phyloP scores from a whole-genome alignment of 257 asterid genomes.

The Anisodus acutangulus region DNA sequence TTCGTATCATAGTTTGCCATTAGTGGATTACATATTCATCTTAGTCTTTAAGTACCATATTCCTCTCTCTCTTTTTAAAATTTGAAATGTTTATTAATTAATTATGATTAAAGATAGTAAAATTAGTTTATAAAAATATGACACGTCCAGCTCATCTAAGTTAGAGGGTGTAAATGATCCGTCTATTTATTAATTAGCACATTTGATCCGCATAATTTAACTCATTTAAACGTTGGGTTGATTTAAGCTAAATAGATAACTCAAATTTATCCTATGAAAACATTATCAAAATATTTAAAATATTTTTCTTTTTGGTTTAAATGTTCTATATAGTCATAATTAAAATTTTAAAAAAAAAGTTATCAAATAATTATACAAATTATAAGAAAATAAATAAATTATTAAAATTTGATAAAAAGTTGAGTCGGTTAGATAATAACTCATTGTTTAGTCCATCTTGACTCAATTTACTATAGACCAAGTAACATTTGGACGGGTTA shows the following conservation, averaged over 20 bases:
- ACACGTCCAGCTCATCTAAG: background rate
- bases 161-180: background rate
- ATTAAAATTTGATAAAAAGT: background rate
- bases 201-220: background rate
- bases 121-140: background rate
- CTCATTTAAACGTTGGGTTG: background rate
- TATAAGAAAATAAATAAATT: background rate
- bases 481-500: background rate
- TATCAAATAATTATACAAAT: too few relatives aligned
- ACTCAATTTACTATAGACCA: background rate
- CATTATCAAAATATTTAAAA: background rate
- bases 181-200: background rate
- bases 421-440: background rate
- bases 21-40: constrained; percentile 15
- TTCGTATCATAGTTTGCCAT: background rate
- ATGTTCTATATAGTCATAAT: too few relatives aligned
- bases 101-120: background rate
- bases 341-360: background rate
- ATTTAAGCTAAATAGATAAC: background rate
- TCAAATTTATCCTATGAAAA: too few relatives aligned
- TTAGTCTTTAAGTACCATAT: constrained; percentile 4
- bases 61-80: background rate
- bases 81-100: background rate
- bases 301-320: too few relatives aligned
- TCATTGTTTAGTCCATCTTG: background rate